Conservation (phyloP, 768 basidiomycete species). For the Scleroderma citrinum region DNA sequence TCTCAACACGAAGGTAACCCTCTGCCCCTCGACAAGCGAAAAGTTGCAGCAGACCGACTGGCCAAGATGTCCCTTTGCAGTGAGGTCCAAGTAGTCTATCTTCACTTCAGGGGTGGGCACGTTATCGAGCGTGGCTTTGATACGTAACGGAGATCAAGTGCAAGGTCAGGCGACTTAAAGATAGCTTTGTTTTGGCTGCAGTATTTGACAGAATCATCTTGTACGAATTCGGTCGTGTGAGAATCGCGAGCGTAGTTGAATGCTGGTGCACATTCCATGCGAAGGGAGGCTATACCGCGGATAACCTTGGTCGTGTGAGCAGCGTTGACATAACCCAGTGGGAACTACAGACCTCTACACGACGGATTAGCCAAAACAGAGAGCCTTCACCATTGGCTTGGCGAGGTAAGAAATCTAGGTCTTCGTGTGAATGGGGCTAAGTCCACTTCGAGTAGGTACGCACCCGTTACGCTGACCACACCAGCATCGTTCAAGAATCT, state of each 20-base stretch:
- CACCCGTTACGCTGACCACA: conserved; percentile 78
- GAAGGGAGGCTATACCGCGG: conserved; percentile 73
- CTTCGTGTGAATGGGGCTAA: background rate
- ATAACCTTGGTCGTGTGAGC: conserved; percentile 48
- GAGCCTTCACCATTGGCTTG: conserved; percentile 42
- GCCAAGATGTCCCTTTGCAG: conserved; percentile 71
- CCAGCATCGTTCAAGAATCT: conserved; percentile 84
- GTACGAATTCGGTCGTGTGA: conserved; percentile 58
- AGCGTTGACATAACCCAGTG: background rate
- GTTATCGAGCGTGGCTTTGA: conserved; percentile 50
- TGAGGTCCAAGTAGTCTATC: conserved; percentile 59
- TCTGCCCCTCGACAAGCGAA: conserved; percentile 75
- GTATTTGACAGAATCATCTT: conserved; percentile 40
- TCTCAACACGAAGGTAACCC: conserved; percentile 82
- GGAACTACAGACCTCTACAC: conserved; percentile 53
- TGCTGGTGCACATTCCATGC: conserved; percentile 89
- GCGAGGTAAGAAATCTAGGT: conserved; percentile 74
- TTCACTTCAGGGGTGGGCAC: conserved; percentile 47
- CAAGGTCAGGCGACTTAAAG: conserved; percentile 53
- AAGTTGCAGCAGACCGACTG: conserved; percentile 54
- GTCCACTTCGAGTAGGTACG: background rate
- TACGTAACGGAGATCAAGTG: conserved; percentile 75
- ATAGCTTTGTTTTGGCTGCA: conserved; percentile 49
- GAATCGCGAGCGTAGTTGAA: conserved; percentile 87
- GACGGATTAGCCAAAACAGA: conserved; percentile 83